Conservation (phyloP, 2,329 filamentous ascomycete species). For the Cladophialophora carrionii region DNA sequence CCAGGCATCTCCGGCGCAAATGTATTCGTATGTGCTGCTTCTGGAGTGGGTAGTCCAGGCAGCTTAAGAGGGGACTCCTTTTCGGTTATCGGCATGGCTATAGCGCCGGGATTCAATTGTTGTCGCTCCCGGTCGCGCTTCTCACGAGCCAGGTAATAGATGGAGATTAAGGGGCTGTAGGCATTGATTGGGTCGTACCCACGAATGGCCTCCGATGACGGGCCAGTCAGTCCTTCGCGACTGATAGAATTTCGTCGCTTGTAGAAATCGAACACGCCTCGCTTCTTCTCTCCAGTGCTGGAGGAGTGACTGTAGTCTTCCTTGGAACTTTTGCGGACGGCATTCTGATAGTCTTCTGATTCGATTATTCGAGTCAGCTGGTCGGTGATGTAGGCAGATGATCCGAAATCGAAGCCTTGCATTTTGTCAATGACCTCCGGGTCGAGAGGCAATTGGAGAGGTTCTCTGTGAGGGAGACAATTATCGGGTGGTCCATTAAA, state of each 20-base stretch:
- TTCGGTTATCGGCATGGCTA: conserved; percentile 60
- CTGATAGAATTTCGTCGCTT: conserved; percentile 90
- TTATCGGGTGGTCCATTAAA: conserved; percentile 87
- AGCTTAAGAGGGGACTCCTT: conserved; percentile 63
- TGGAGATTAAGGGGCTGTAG: conserved; percentile 85
- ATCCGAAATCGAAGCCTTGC: conserved; percentile 97
- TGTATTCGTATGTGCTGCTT: conserved; percentile 85
- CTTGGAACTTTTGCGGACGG: conserved; percentile 72
- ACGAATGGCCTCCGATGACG: conserved; percentile 83
- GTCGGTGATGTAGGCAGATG: conserved; percentile 76
- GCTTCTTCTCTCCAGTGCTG: conserved; percentile 74
- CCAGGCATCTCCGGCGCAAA: conserved; percentile 84
- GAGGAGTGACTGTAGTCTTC: conserved; percentile 62
- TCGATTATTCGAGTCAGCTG: conserved; percentile 86
- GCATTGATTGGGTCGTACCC: conserved; percentile 89
- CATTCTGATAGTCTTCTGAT: conserved; percentile 90
- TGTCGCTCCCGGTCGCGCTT: conserved; percentile 75
- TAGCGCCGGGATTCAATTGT: conserved; percentile 62
- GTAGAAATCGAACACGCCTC: conserved; percentile 96
- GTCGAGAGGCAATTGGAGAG: conserved; percentile 82
- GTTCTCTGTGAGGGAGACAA: conserved; percentile 79
- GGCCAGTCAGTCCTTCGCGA: conserved; percentile 78
- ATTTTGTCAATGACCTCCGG: conserved; percentile 83
- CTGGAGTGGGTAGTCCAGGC: conserved; percentile 77
- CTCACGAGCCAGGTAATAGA: conserved; percentile 95